Conservation (phyloP, 2,329 filamentous ascomycete species). For the Fusarium tupiense region DNA sequence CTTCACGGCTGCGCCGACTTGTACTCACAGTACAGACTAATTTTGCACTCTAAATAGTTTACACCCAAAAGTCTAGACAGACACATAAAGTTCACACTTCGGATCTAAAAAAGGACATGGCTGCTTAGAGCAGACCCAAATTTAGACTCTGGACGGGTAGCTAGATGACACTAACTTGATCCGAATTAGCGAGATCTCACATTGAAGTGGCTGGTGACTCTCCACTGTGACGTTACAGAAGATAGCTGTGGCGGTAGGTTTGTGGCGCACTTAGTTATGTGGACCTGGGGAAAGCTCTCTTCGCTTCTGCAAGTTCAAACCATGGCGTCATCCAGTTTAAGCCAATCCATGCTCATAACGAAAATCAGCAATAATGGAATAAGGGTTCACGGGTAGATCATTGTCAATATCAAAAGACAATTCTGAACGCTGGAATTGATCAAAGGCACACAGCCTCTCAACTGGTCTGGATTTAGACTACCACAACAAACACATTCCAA, state of each 20-base stretch:
- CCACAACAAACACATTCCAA: conserved; percentile 22
- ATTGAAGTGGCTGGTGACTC: conserved; percentile 31
- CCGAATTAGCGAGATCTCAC: not conserved
- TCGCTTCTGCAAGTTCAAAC: conserved; percentile 29
- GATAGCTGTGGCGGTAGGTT: conserved; percentile 6
- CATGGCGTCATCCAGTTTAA: conserved; percentile 21
- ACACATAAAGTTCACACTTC: conserved; percentile 4
- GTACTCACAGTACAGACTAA: conserved; percentile 28
- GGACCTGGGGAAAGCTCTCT: conserved; percentile 29
- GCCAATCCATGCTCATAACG: conserved; percentile 26
- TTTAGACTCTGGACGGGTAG: conserved; percentile 30
- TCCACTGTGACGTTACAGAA: conserved; percentile 27
- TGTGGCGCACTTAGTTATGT: conserved; percentile 16
- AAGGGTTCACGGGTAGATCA: conserved; percentile 10
- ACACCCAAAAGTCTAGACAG: not conserved
- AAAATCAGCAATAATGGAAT: conserved; percentile 25
- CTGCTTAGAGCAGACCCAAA: conserved; percentile 37
- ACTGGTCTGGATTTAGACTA: not conserved
- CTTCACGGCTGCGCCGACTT: not conserved
- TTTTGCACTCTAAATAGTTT: conserved; percentile 17
- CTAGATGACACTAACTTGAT: conserved; percentile 21
- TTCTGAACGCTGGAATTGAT: not conserved
- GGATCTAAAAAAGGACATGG: conserved; percentile 21
- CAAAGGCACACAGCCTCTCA: not conserved
- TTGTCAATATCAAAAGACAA: not conserved